A percentile compares a stretch with the other conserved stretches of the same genome.
Conservation (phyloP, 345 rosid genomes). For the Camelina laxa region DNA sequence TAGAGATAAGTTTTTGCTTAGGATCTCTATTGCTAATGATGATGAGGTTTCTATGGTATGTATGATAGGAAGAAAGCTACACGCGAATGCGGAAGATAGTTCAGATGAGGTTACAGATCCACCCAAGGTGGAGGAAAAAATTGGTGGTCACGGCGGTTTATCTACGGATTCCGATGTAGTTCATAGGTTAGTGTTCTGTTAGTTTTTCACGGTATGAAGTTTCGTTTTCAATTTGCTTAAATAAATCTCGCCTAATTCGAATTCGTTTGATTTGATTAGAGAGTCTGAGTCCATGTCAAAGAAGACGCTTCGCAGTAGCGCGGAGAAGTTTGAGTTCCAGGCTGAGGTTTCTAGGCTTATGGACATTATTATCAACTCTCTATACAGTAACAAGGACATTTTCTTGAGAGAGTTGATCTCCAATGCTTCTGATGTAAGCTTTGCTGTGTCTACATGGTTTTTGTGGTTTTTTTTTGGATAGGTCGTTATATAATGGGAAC, state of each 20-base stretch:
- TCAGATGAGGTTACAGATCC: constrained; percentile 67
- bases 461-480: neutral
- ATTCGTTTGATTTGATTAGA: constrained; percentile 47
- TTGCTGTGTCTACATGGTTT: neutral
- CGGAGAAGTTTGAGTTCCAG: constrained; percentile 97
- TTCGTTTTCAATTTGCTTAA: neutral
- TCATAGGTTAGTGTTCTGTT: constrained; percentile 58
- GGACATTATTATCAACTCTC: constrained; percentile 98
- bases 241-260: constrained; percentile 2
- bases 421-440: constrained; percentile 95
- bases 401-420: constrained; percentile 98
- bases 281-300: constrained; percentile 93
- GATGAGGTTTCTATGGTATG: constrained; percentile 40
- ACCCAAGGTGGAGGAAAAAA: constrained; percentile 91
- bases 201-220: neutral
- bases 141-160: constrained; percentile 87
- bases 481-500: neutral
- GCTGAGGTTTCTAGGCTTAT: constrained; percentile 99
- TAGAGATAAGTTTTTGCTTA: neutral
- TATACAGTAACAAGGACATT: constrained; percentile 96
- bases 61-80: constrained; percentile 68
- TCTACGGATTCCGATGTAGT: constrained; percentile 97
- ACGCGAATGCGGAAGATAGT: constrained; percentile 78
- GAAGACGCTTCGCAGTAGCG: constrained; percentile 77
- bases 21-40: constrained; percentile 22